These are phyloP conservation scores for Solanum dulcamara DNA, from an alignment of 257 asterid genomes.

Conservation along the genomic window DNA sequence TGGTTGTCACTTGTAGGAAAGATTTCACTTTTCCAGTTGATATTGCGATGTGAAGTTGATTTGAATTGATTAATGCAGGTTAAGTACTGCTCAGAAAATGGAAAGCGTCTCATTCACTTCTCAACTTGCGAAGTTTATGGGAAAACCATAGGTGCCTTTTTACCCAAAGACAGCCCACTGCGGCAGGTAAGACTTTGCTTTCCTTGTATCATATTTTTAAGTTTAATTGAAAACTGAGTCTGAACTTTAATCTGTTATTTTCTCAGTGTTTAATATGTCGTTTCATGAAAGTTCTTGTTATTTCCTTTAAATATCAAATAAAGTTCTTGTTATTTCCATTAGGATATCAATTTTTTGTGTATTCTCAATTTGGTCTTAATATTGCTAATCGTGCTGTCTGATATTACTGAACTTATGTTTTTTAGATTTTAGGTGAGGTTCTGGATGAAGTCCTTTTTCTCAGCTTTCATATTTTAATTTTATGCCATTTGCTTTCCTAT, in stretches of 20 bases:
- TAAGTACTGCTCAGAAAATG: constrained; percentile 81
- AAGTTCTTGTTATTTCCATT: neutral
- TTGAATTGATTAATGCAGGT: constrained; percentile 34
- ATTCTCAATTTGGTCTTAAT: neutral
- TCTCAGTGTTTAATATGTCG: neutral
- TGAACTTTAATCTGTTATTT: neutral
- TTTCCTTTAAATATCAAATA: neutral
- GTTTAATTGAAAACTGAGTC: neutral
- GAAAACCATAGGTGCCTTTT: constrained; percentile 66
- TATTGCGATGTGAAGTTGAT: neutral
- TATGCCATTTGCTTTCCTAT: neutral
- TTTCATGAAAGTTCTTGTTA: neutral
- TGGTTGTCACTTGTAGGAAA: neutral
- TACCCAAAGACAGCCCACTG: constrained; percentile 74
- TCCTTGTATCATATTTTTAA: neutral
- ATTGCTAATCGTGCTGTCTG: neutral
- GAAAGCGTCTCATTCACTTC: constrained; percentile 84
- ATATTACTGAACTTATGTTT: neutral
- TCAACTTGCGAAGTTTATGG: constrained; percentile 93
- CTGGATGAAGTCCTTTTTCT: neutral
- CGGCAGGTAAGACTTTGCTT: constrained; percentile 45
- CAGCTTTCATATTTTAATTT: neutral
- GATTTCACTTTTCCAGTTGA: neutral
- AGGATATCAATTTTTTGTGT: neutral
- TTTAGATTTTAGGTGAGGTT: neutral